Evolutionary conservation across 768 basidiomycete species (phyloP).

Genomic region (Phylloporus sp.): DNA sequence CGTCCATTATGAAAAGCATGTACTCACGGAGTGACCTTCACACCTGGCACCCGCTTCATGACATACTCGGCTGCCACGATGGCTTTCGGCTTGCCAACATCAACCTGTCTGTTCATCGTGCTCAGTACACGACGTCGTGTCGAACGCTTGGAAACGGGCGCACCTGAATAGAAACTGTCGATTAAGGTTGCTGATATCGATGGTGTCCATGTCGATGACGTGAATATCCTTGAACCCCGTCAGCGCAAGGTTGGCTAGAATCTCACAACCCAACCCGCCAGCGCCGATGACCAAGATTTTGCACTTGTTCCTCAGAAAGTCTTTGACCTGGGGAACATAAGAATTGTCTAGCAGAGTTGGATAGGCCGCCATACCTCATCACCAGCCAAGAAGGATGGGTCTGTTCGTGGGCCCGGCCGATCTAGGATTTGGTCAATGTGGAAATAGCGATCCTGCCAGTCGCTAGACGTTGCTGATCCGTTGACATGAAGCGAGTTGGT

Average conservation of each 20-base stretch:
- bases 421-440: constrained; percentile 87
- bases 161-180: constrained; percentile 97
- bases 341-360: neutral
- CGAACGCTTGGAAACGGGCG: constrained; percentile 4
- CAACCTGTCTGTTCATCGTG: constrained; percentile 54
- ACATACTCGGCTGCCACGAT: constrained; percentile 92
- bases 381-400: constrained; percentile 76
- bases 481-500: constrained; percentile 26
- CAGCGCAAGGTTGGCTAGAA: constrained; percentile 91
- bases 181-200: constrained; percentile 98
- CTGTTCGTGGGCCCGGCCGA: constrained; percentile 83
- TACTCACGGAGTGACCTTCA: constrained; percentile 92
- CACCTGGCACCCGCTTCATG: constrained; percentile 93
- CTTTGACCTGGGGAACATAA: constrained; percentile 60
- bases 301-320: constrained; percentile 74
- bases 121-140: neutral
- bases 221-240: constrained; percentile 98
- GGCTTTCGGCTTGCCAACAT: constrained; percentile 93
- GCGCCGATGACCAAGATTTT: constrained; percentile 98
- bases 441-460: constrained; percentile 64
- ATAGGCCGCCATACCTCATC: constrained; percentile 52
- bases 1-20: neutral
- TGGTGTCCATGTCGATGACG: constrained; percentile 99
- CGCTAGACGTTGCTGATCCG: constrained; percentile 33
- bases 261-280: constrained; percentile 96